Evolutionary conservation across 1,139 yeast species (phyloP).

Genomic region (Hansenula lynferdii): DNA sequence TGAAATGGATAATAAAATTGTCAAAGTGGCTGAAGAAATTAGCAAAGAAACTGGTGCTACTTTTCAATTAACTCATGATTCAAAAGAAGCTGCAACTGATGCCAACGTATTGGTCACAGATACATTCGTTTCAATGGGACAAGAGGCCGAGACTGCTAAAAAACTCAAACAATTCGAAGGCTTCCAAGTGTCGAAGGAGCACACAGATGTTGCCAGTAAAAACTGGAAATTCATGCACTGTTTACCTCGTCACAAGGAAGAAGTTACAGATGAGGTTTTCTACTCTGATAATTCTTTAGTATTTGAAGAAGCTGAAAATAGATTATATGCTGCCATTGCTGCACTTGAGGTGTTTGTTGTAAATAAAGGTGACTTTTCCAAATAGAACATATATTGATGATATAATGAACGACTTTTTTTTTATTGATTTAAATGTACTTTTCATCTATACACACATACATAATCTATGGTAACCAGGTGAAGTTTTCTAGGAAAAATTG

Average conservation of each 20-base stretch:
- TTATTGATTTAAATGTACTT: background rate
- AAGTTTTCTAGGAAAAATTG: no score
- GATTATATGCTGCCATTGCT: conserved; percentile 95
- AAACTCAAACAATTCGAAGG: conserved; percentile 81
- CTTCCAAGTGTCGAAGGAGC: conserved; percentile 70
- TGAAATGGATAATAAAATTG: conserved; percentile 56
- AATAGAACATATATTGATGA: conserved; percentile 1
- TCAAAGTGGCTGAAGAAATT: conserved; percentile 47
- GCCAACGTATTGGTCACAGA: conserved; percentile 93
- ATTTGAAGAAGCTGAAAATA: conserved; percentile 92
- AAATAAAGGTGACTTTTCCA: conserved; percentile 60
- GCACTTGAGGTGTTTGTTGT: conserved; percentile 85
- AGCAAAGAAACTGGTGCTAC: conserved; percentile 48
- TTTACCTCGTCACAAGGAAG: conserved; percentile 91
- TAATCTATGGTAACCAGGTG: no score
- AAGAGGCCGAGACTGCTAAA: conserved; percentile 69
- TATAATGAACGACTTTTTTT: background rate
- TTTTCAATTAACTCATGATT: conserved; percentile 67
- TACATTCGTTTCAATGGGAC: conserved; percentile 98
- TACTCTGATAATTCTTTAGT: conserved; percentile 82
- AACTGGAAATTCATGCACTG: conserved; percentile 96
- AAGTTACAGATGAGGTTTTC: conserved; percentile 89
- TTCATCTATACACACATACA: background rate
- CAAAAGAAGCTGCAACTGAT: conserved; percentile 60
- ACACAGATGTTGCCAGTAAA: conserved; percentile 55